These are phyloP conservation scores for Pseudogymnoascus destructans DNA, from an alignment of 2,329 filamentous ascomycete genomes.

Conservation along the genomic window DNA sequence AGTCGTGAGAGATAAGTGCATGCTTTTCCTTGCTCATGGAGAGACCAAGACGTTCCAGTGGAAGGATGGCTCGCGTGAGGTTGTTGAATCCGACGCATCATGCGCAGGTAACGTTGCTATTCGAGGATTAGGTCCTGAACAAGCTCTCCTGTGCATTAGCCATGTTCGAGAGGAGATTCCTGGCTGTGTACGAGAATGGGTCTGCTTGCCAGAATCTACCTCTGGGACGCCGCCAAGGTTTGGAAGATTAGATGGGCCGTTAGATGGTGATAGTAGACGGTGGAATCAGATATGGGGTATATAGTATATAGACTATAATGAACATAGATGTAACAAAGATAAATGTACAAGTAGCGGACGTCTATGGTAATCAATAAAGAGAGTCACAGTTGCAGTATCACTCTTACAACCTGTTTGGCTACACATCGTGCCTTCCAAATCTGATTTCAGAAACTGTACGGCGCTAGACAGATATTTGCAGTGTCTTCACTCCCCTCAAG, in stretches of 20 bases:
- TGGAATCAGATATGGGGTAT: slow-evolving; percentile 56
- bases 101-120: slow-evolving; percentile 37
- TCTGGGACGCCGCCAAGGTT: slow-evolving; percentile 47
- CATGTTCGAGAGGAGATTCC: slow-evolving; percentile 88
- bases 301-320: slow-evolving; percentile 4
- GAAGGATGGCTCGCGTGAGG: slow-evolving; percentile 3
- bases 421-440: not conserved
- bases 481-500: not conserved
- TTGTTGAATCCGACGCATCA: slow-evolving; percentile 36
- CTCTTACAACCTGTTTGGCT: no score
- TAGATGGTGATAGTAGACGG: slow-evolving; percentile 41
- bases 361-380: not conserved
- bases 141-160: slow-evolving; percentile 84
- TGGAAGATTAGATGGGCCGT: slow-evolving; percentile 48
- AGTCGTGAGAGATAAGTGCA: slow-evolving; percentile 70
- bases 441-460: not conserved
- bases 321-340: not conserved
- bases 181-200: slow-evolving; percentile 66
- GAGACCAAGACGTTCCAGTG: slow-evolving; percentile 34
- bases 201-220: slow-evolving; percentile 70
- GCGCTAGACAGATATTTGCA: not conserved
- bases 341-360: no score
- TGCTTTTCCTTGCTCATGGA: slow-evolving; percentile 61
- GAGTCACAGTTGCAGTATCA: not conserved
- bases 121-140: slow-evolving; percentile 49